A percentile compares a stretch with the other conserved stretches of the same genome.
These are phyloP conservation scores for Phytopythium sindhum DNA, from an alignment of 352 stramenopile genomes.

Conservation along the genomic window DNA sequence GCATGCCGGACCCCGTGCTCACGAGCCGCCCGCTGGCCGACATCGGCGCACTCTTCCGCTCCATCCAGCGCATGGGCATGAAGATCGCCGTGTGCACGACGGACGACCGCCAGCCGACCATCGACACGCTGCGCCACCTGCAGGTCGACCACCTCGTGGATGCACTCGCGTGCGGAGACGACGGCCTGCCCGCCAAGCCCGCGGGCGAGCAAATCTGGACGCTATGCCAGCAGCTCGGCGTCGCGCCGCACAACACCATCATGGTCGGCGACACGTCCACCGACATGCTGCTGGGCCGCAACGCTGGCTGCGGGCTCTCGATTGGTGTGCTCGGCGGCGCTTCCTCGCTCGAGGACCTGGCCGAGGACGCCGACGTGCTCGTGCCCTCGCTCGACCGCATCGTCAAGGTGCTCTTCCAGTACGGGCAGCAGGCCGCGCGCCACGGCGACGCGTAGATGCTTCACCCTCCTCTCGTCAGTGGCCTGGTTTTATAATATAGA, in stretches of 20 bases:
- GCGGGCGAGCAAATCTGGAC: constrained; percentile 84
- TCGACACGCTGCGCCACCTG: constrained; percentile 75
- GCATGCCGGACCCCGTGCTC: constrained; percentile 73
- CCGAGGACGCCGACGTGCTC: constrained; percentile 79
- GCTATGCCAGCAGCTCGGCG: constrained; percentile 70
- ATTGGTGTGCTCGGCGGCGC: constrained; percentile 78
- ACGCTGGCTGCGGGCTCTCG: constrained; percentile 70
- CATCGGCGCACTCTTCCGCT: constrained; percentile 73
- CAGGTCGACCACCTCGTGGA: constrained; percentile 76
- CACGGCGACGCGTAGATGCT: constrained; percentile 33
- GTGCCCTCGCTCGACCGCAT: constrained; percentile 75
- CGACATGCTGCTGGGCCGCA: constrained; percentile 79
- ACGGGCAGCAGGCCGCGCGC: constrained; percentile 67
- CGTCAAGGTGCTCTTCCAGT: constrained; percentile 83
- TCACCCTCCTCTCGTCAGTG: not conserved
- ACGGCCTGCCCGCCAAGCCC: constrained; percentile 79
- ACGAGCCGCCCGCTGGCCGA: constrained; percentile 73
- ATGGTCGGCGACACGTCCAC: constrained; percentile 88
- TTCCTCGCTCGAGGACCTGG: constrained; percentile 78
- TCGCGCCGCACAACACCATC: constrained; percentile 82
- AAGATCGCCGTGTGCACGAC: constrained; percentile 89
- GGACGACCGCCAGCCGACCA: constrained; percentile 75
- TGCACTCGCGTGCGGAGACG: constrained; percentile 72
- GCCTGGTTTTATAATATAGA: not conserved
- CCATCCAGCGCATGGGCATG: constrained; percentile 81